A percentile compares a stretch with the other conserved stretches of the same genome.
Evolutionary conservation across 2,329 filamentous ascomycete species (phyloP).

Genomic region (Coniochaeta pulveracea): DNA sequence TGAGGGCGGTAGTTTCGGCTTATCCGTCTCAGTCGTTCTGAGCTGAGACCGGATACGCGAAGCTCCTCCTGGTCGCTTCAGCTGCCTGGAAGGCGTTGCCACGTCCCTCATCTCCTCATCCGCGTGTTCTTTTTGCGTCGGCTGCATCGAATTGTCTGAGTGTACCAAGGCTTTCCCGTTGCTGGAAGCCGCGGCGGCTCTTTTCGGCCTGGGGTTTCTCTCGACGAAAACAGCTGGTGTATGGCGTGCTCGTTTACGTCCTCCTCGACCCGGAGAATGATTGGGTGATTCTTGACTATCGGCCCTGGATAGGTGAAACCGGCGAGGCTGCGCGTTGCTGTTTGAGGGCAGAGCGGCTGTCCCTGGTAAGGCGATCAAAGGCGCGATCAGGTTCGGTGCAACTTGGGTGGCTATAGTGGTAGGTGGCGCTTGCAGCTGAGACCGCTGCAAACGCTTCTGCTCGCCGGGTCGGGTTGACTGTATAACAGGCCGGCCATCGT

Average conservation of each 20-base stretch:
- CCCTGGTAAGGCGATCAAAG: background rate
- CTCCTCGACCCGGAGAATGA: constrained; percentile 5
- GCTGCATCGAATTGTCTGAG: background rate
- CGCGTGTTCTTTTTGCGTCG: constrained; percentile 6
- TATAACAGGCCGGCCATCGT: constrained; percentile 28
- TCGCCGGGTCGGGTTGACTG: constrained; percentile 32
- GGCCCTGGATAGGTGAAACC: constrained; percentile 14
- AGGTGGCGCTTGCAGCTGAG: too few species aligned
- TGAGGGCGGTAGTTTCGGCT: constrained; percentile 8
- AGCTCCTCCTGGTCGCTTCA: too few species aligned
- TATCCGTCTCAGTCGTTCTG: background rate
- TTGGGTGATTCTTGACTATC: constrained; percentile 9
- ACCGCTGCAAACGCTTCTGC: constrained; percentile 16
- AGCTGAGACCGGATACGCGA: too few species aligned
- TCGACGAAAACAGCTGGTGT: constrained; percentile 14
- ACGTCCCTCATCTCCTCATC: constrained; percentile 1
- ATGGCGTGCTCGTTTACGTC: constrained; percentile 12
- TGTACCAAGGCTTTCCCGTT: too few species aligned
- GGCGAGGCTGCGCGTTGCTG: constrained; percentile 7
- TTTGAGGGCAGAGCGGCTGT: constrained; percentile 3
- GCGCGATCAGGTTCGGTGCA: too few species aligned
- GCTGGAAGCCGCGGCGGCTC: background rate
- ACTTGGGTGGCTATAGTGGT: too few species aligned
- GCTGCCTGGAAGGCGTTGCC: too few species aligned
- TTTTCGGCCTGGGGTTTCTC: constrained; percentile 10